Evolutionary conservation across 1,139 yeast species (phyloP).

Genomic region (Saccharomycopsis crataegensis): DNA sequence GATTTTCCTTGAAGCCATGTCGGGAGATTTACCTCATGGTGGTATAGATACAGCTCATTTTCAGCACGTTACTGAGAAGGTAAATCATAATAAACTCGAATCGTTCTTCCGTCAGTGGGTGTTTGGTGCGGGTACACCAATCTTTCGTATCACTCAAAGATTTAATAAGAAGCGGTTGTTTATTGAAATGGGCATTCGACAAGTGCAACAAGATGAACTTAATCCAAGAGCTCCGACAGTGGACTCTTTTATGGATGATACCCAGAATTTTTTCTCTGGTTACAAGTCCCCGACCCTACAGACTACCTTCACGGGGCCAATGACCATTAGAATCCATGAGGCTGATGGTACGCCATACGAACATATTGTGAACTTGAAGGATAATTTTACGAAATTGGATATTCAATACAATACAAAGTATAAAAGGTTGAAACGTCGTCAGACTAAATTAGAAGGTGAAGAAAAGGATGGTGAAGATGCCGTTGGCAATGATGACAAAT

Average conservation of each 20-base stretch:
- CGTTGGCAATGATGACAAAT: conserved; percentile 25
- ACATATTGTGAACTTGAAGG: conserved; percentile 89
- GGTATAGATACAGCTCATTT: conserved; percentile 76
- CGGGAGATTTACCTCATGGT: conserved; percentile 84
- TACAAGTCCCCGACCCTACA: conserved; percentile 29
- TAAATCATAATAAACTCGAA: conserved; percentile 78
- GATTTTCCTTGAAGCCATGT: conserved; percentile 87
- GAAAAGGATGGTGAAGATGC: conserved; percentile 18
- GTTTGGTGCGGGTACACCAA: conserved; percentile 81
- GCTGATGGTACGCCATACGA: conserved; percentile 99
- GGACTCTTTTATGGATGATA: conserved; percentile 34
- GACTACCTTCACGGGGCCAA: conserved; percentile 76
- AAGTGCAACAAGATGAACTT: conserved; percentile 66
- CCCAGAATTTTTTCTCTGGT: conserved; percentile 30
- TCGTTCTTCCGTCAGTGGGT: conserved; percentile 92
- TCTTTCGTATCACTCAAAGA: conserved; percentile 79
- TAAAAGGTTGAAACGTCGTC: conserved; percentile 62
- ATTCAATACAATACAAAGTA: conserved; percentile 92
- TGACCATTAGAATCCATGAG: conserved; percentile 95
- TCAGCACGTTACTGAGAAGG: conserved; percentile 89
- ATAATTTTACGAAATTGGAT: conserved; percentile 77
- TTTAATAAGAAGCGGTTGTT: conserved; percentile 91
- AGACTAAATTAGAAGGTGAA: conserved; percentile 30
- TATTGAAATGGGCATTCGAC: conserved; percentile 91
- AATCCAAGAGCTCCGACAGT: conserved; percentile 30